These are phyloP conservation scores for Diaporthe helianthi DNA, from an alignment of 2,329 filamentous ascomycete genomes.

Conservation along the genomic window DNA sequence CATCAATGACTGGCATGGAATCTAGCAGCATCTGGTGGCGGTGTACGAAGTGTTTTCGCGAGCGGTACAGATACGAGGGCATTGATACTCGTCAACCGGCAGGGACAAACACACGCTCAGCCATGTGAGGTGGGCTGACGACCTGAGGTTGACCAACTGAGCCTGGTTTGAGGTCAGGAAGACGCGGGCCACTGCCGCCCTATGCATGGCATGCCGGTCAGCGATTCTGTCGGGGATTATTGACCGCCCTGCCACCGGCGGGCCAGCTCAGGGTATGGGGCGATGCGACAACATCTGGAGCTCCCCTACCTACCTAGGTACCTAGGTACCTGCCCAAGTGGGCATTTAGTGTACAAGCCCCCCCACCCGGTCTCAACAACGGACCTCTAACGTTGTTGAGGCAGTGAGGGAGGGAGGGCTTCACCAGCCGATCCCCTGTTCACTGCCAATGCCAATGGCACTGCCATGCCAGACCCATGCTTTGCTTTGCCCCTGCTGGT, in stretches of 20 bases:
- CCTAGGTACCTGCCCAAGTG: too few species aligned
- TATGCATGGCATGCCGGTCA: slow-evolving; percentile 1
- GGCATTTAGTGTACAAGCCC: too few species aligned
- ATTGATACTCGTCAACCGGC: not conserved
- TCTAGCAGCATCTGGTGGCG: not conserved
- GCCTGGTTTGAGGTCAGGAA: not conserved
- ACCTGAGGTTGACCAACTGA: not conserved
- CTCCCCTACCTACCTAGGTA: too few species aligned
- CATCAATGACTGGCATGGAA: not conserved
- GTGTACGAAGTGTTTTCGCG: slow-evolving; percentile 4
- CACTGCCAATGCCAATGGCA: slow-evolving; percentile 1
- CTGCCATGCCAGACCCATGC: not conserved
- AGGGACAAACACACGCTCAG: not conserved
- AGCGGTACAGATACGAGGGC: not conserved
- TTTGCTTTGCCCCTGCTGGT: not conserved
- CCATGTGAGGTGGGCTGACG: slow-evolving; percentile 16
- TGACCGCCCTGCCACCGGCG: slow-evolving; percentile 29
- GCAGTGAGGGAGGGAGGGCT: too few species aligned
- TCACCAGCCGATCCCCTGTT: slow-evolving; percentile 3
- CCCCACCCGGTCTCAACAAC: slow-evolving; percentile 20
- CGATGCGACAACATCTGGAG: too few species aligned
- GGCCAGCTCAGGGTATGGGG: slow-evolving; percentile 1
- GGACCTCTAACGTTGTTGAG: slow-evolving; percentile 26
- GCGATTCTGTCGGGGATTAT: slow-evolving; percentile 18
- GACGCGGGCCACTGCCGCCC: slow-evolving; percentile 31